These are phyloP conservation scores for Xylaria flabelliformis DNA, from an alignment of 495 filamentous ascomycete genomes.

Conservation along the genomic window DNA sequence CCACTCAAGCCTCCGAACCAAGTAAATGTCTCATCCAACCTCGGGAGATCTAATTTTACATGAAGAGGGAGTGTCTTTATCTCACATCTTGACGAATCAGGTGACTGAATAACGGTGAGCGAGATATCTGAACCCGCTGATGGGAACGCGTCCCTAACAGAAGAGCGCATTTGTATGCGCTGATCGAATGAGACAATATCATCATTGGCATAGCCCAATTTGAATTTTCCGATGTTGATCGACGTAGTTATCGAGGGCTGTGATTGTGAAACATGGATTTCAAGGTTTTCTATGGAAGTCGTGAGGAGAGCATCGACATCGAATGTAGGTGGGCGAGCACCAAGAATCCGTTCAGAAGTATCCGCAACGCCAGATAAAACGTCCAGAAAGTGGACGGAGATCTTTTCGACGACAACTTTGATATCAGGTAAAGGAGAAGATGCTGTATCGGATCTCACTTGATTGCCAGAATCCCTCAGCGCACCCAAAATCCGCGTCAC, in stretches of 20 bases:
- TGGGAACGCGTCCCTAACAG: conserved; percentile 66
- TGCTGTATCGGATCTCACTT: conserved; percentile 30
- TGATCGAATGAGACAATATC: conserved; percentile 77
- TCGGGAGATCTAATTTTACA: conserved; percentile 77
- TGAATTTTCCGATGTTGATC: conserved; percentile 68
- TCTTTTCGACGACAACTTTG: conserved; percentile 58
- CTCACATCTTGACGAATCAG: conserved; percentile 63
- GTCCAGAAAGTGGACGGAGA: conserved; percentile 71
- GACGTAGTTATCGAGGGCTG: conserved; percentile 47
- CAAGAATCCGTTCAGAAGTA: conserved; percentile 46
- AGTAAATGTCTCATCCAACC: conserved; percentile 82
- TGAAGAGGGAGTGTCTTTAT: conserved; percentile 83
- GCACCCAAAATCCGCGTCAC: conserved; percentile 59
- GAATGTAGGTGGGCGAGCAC: conserved; percentile 37
- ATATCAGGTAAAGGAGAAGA: conserved; percentile 47
- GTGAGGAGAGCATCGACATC: conserved; percentile 57
- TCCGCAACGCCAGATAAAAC: conserved; percentile 58
- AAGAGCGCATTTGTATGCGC: conserved; percentile 71
- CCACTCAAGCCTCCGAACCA: conserved; percentile 94
- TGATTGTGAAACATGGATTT: conserved; percentile 43
- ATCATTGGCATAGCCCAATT: conserved; percentile 74
- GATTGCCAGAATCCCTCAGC: conserved; percentile 40
- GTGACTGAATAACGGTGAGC: conserved; percentile 61
- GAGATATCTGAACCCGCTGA: conserved; percentile 69
- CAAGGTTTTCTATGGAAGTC: conserved; percentile 54